A percentile compares a stretch with the other conserved stretches of the same genome.
These are phyloP conservation scores for Purpureocillium lavendulum DNA, from an alignment of 2,329 filamentous ascomycete genomes.

Conservation along the genomic window DNA sequence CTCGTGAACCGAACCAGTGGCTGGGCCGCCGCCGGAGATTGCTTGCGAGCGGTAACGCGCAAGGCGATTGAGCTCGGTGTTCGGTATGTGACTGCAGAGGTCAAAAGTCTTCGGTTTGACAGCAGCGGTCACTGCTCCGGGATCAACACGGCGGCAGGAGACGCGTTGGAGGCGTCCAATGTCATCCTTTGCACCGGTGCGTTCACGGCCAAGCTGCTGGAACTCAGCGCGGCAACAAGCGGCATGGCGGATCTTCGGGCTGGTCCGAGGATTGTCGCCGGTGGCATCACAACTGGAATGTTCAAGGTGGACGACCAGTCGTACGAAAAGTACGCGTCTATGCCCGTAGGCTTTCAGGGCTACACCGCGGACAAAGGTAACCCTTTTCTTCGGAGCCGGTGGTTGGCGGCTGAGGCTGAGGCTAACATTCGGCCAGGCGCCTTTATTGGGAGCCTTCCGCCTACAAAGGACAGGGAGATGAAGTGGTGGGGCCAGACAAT, in stretches of 20 bases:
- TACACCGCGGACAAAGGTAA: slow-evolving; percentile 26
- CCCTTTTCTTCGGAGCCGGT: slow-evolving; percentile 20
- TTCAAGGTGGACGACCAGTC: slow-evolving; percentile 41
- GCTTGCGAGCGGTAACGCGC: slow-evolving; percentile 44
- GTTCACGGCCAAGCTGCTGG: slow-evolving; percentile 48
- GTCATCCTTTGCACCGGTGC: slow-evolving; percentile 49
- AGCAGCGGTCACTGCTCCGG: slow-evolving; percentile 35
- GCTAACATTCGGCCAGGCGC: slow-evolving; percentile 34
- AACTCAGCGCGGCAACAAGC: slow-evolving; percentile 38
- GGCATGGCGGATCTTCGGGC: slow-evolving; percentile 39
- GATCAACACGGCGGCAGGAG: slow-evolving; percentile 36
- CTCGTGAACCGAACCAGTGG: slow-evolving; percentile 54
- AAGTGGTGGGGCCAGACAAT: slow-evolving; percentile 57
- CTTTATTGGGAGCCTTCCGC: slow-evolving; percentile 50
- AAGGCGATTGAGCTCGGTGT: slow-evolving; percentile 46
- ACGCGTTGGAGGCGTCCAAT: slow-evolving; percentile 36
- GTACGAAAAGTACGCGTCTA: slow-evolving; percentile 32
- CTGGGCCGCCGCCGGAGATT: slow-evolving; percentile 55
- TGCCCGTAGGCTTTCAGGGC: slow-evolving; percentile 40
- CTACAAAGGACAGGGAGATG: slow-evolving; percentile 38
- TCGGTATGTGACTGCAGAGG: slow-evolving; percentile 47
- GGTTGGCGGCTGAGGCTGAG: no score
- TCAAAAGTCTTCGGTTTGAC: slow-evolving; percentile 38
- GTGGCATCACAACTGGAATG: slow-evolving; percentile 51
- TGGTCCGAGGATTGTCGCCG: slow-evolving; percentile 46